Conservation (phyloP, 768 basidiomycete genomes). For the Suillus decipiens region DNA sequence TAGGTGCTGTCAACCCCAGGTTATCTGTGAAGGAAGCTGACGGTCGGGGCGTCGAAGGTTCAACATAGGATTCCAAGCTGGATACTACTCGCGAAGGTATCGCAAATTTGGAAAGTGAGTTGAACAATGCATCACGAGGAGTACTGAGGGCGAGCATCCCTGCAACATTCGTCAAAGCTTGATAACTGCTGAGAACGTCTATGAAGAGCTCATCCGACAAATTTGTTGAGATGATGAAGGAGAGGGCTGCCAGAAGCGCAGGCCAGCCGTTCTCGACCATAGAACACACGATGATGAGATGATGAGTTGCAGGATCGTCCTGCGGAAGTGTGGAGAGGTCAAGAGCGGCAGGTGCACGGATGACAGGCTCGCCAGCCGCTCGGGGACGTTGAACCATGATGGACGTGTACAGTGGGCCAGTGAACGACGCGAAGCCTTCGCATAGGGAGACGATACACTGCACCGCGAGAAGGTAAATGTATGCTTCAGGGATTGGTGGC, state of each 20-base stretch:
- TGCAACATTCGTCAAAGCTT: conserved; percentile 83
- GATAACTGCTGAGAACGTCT: conserved; percentile 79
- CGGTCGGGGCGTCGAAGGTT: conserved; percentile 61
- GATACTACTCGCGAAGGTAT: conserved; percentile 91
- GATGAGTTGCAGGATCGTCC: conserved; percentile 53
- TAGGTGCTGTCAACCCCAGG: conserved; percentile 54
- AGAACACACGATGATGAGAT: conserved; percentile 64
- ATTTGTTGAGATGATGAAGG: conserved; percentile 87
- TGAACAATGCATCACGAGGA: conserved; percentile 92
- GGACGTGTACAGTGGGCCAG: conserved; percentile 72
- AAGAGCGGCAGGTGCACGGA: conserved; percentile 74
- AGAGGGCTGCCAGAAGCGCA: conserved; percentile 84
- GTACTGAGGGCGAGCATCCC: conserved; percentile 87
- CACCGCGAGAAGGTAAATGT: conserved; percentile 88
- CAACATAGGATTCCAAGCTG: conserved; percentile 64
- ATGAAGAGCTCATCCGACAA: conserved; percentile 91
- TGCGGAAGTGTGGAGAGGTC: conserved; percentile 57
- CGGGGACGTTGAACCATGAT: conserved; percentile 68
- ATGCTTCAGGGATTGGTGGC: conserved; percentile 90
- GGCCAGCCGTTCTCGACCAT: conserved; percentile 94
- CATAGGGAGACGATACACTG: conserved; percentile 87
- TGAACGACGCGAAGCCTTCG: conserved; percentile 79
- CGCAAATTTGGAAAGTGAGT: conserved; percentile 84
- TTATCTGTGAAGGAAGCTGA: conserved; percentile 63
- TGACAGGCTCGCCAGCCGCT: conserved; percentile 59